phyloP scores from a whole-genome alignment of 2,329 filamentous ascomycete species.

The Pseudogymnoascus sp. region DNA sequence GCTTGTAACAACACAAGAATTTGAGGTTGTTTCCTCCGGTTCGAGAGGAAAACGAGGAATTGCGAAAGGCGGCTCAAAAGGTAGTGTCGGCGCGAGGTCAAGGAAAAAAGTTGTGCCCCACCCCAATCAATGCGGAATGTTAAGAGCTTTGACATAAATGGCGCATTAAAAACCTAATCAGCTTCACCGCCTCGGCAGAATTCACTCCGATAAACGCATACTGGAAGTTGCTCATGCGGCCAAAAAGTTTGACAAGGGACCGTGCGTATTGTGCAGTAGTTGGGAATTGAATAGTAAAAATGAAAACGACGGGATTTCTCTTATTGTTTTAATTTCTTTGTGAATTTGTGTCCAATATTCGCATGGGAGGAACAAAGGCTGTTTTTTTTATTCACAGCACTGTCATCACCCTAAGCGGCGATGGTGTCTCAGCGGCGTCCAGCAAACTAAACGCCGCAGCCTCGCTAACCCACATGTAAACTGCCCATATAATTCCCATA shows the following conservation, averaged over 20 bases:
- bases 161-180: conserved; percentile 9
- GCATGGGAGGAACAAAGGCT: not conserved
- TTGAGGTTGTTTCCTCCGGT: not conserved
- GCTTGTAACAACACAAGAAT: conserved; percentile 6
- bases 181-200: conserved; percentile 5
- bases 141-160: conserved; percentile 9
- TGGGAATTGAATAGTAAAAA: not conserved
- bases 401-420: not conserved
- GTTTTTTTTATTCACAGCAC: not conserved
- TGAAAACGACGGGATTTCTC: not conserved
- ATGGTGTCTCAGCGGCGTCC: not conserved
- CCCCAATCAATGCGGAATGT: conserved; percentile 5
- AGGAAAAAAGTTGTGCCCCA: conserved; percentile 9
- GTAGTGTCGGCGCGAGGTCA: conserved; percentile 7
- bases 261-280: not conserved
- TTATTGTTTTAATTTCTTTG: no score
- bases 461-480: not conserved
- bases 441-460: not conserved
- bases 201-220: conserved; percentile 3
- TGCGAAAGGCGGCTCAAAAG: conserved; percentile 2
- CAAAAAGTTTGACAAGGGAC: not conserved
- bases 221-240: not conserved
- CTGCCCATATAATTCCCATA: not conserved
- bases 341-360: not conserved
- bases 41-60: conserved; percentile 10